Evolutionary conservation across 2,329 filamentous ascomycete species (phyloP).

Genomic region (Endocalyx cinctus): DNA sequence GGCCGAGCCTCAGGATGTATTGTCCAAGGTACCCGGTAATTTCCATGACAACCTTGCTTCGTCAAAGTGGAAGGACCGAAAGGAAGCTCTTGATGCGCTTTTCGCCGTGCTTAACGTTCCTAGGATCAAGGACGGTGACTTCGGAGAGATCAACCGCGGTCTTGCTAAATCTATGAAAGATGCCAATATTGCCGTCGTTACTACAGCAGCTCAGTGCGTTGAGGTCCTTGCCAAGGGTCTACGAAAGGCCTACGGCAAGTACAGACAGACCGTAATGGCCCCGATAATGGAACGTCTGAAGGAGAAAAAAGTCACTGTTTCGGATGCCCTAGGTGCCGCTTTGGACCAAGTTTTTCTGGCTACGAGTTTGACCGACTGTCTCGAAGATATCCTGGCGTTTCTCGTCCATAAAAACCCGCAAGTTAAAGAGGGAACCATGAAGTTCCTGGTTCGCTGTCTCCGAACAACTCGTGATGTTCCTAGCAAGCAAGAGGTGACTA

Average conservation of each 20-base stretch:
- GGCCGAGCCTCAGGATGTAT: slow-evolving; percentile 81
- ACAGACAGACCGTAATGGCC: slow-evolving; percentile 74
- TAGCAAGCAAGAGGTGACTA: slow-evolving; percentile 74
- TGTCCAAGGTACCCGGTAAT: slow-evolving; percentile 74
- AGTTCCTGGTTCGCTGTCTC: slow-evolving; percentile 85
- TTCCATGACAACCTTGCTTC: slow-evolving; percentile 81
- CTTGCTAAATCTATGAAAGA: slow-evolving; percentile 98
- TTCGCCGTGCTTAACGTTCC: slow-evolving; percentile 75
- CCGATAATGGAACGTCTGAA: slow-evolving; percentile 95
- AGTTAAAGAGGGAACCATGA: slow-evolving; percentile 91
- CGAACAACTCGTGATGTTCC: slow-evolving; percentile 81
- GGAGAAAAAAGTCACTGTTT: slow-evolving; percentile 88
- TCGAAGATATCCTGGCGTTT: slow-evolving; percentile 86
- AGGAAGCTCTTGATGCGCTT: slow-evolving; percentile 84
- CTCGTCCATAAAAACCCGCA: slow-evolving; percentile 94
- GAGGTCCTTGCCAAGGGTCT: slow-evolving; percentile 85
- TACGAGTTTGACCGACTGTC: slow-evolving; percentile 73
- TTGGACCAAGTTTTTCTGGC: slow-evolving; percentile 65
- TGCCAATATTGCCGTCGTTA: slow-evolving; percentile 92
- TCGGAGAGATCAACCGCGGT: slow-evolving; percentile 74
- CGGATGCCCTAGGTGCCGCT: slow-evolving; percentile 81
- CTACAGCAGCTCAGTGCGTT: slow-evolving; percentile 86
- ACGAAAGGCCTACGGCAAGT: slow-evolving; percentile 71
- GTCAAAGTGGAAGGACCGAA: slow-evolving; percentile 97
- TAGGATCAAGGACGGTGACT: slow-evolving; percentile 86